Evolutionary conservation across 2,329 filamentous ascomycete genomes (phyloP), one percentile per base, ranked within the genome.

Genomic region (Aspergillus fijiensis): DNA sequence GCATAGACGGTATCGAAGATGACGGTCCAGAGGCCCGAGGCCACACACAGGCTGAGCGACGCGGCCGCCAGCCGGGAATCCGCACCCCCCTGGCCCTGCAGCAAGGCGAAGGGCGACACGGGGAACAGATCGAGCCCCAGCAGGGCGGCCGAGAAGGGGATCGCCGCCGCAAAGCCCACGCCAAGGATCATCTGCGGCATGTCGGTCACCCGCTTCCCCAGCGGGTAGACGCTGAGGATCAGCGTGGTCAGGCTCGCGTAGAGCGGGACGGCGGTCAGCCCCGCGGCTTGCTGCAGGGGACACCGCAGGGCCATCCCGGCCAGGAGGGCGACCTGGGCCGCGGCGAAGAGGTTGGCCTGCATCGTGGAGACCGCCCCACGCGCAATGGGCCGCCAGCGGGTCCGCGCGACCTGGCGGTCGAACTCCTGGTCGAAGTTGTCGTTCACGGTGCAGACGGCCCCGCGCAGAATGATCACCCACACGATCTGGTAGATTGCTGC

Each of bases 1-100:
- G 92, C 92, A 29, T 96, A 96, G 33, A 96, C 92, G 86, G 95
- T 96, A 74, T 96, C 92, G 74, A 96, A 96, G 45, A 96, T 77
- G 27, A 96, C 84, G 0, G 91, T 96, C 92, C 92, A 96, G 3
- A 92, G 90, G 10, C 45, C 19, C n/a, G 53, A 31, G 4, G 49
- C 58, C 1, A 19, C 33, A 47, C 50, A 60, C 2, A 60, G 49
- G 35, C 49, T 47, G 23, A 42, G 10, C 4, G 31, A 47, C 4
- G 50, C 51, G 4, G 27, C 12, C 5, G 31, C 10, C 7, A 47
- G 4, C n/a, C 35, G 14, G 9, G 12, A 23, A 10, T 50, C 21
- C 12, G 21, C 49, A 3, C 9, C 4, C 49, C 2, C 7, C 27
- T 7, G 7, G 27, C 9, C 50, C 6, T 19, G 10, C 27, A 10